Evolutionary conservation across 2,329 filamentous ascomycete genomes (phyloP).

Genomic region (Parascedosporium putredinis): DNA sequence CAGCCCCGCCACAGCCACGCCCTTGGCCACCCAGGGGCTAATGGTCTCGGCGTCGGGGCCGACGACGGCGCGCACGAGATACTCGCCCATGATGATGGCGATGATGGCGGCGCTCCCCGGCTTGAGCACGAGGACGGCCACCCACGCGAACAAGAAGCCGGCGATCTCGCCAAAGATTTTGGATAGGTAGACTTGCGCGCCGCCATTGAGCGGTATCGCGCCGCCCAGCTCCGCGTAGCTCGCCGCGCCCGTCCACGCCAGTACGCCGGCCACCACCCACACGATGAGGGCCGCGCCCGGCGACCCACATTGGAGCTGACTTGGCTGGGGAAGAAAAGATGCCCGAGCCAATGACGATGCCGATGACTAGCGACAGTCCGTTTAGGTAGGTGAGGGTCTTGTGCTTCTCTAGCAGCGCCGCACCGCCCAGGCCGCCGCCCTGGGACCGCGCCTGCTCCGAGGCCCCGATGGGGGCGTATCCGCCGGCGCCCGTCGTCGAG

Average conservation of each 20-base stretch:
- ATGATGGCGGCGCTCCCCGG: constrained; percentile 91
- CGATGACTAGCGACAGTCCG: constrained; percentile 80
- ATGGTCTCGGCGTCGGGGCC: constrained; percentile 76
- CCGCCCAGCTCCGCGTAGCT: constrained; percentile 94
- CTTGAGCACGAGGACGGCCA: constrained; percentile 85
- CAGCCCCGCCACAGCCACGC: constrained; percentile 68
- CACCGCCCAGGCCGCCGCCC: constrained; percentile 46
- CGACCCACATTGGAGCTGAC: constrained; percentile 89
- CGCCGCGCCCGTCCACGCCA: constrained; percentile 92
- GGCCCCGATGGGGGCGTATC: constrained; percentile 79
- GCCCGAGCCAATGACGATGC: constrained; percentile 88
- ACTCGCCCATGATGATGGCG: constrained; percentile 95
- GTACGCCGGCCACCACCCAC: constrained; percentile 80
- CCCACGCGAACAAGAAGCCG: constrained; percentile 95
- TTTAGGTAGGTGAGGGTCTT: constrained; percentile 95
- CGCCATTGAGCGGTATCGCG: constrained; percentile 90
- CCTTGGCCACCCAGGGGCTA: constrained; percentile 84
- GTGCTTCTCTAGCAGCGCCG: constrained; percentile 84
- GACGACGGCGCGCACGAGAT: constrained; percentile 78
- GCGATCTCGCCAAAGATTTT: constrained; percentile 93
- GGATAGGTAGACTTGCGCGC: constrained; percentile 83
- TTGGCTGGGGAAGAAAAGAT: constrained; percentile 94
- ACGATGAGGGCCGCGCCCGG: constrained; percentile 84
- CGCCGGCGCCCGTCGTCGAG: constrained; percentile 58
- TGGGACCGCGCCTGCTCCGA: constrained; percentile 29